phyloP scores from a whole-genome alignment of 345 rosid species.

The Rhodomyrtus tomentosa region DNA sequence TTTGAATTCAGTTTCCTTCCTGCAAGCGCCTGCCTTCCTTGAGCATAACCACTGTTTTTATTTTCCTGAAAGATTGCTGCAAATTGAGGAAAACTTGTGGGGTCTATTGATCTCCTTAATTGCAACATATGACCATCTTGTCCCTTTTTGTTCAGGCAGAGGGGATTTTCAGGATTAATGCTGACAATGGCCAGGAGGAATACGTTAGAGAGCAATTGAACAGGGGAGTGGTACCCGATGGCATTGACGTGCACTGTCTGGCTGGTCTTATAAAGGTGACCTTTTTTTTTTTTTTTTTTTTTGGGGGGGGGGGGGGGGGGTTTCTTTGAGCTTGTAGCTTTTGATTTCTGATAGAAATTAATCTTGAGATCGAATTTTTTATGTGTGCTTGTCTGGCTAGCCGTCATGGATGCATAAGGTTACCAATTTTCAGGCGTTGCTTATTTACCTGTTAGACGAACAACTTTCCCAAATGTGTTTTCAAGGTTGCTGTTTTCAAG shows the following conservation, averaged over 20 bases:
- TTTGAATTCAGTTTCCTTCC: not conserved
- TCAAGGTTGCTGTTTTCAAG: not conserved
- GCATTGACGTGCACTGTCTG: slow-evolving; percentile 83
- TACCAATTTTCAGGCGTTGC: not conserved
- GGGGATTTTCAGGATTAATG: slow-evolving; percentile 92
- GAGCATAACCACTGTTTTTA: not conserved
- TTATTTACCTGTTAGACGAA: not conserved
- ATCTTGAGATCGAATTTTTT: not conserved
- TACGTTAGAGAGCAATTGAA: slow-evolving; percentile 80
- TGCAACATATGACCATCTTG: not conserved
- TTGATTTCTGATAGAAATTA: not conserved
- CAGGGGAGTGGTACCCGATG: slow-evolving; percentile 63
- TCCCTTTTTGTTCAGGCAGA: slow-evolving; percentile 47
- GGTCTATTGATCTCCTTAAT: not conserved
- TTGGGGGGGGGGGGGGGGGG: too few species aligned
- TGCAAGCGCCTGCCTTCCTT: not conserved
- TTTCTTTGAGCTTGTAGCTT: not conserved
- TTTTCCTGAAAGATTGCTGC: not conserved
- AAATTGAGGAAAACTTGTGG: not conserved
- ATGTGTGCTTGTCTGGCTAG: not conserved
- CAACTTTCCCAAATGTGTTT: not conserved
- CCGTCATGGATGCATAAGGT: not conserved
- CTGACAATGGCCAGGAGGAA: slow-evolving; percentile 88
- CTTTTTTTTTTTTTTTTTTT: not conserved
- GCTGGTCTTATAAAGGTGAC: slow-evolving; percentile 94